Base-by-base conservation (phyloP, 1,284 basidiomycete genomes). In the Afroboletus lepidellus region DNA sequence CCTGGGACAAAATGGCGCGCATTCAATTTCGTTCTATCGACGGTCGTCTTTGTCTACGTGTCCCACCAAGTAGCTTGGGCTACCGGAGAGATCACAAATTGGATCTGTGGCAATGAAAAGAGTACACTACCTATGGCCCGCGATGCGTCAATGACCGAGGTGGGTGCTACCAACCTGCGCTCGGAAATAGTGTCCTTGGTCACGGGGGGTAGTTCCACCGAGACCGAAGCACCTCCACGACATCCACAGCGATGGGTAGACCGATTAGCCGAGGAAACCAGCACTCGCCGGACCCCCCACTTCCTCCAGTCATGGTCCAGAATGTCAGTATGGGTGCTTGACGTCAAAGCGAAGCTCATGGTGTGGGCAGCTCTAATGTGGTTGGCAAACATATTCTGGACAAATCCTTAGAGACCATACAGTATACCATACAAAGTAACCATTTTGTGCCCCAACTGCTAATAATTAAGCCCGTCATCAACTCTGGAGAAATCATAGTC, bases 21-120 rank as follows among this genome's bases (percentile, higher is more conserved):
- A 7, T 46, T 89, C 59, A 95, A 94, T 69, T 81, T 94, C 57
- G 69, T 90, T 36, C 61, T 94, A 48, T 87, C 90, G 16, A 83
- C 85, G 16, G 70, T 84, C 34, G 77, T 89, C 64, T 94, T 94
- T 70, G 72, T 94, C 57, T 94, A 85, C 72, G 68, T 94, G 36
- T 88, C 82, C 48, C 80, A 93, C 67, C 81, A 82, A 58, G 83
- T 92, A 45, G 83, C 90, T 8, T 78, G 79, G 58, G 90, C 91
- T 8, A 91, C 88, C 1, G 82, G 82, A 18, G 78, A 85, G 51
- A 72, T 94, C 53, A 91, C 92, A 5, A 74, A 73, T 46, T 84
- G 82, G 77, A 77, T 92, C 46, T 91, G 90, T 56, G 75, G 71
- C 36, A 44, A 57, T 46, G 63, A 71, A 15, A 60, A 57, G 46